Percentiles rank a stretch among this genome's conserved stretches.
phyloP scores from a whole-genome alignment of 176 grass and related monocot genomes.

The Areca catechu region DNA sequence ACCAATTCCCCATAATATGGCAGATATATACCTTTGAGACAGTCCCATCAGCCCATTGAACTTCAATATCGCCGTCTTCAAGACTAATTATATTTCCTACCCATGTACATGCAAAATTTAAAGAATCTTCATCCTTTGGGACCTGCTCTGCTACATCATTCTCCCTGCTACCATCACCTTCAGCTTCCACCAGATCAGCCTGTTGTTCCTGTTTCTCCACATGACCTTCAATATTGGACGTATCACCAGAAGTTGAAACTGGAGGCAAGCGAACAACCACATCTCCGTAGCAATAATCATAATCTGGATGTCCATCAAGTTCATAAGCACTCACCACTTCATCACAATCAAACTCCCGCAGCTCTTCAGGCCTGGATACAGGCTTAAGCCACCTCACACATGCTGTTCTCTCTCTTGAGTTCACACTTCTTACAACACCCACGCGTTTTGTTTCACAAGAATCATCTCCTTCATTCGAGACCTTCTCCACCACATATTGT shows the following conservation, averaged over 20 bases:
- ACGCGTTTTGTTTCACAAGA: conserved; percentile 46
- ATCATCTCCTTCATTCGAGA: conserved; percentile 60
- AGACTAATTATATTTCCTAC: conserved; percentile 76
- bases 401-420: conserved; percentile 68
- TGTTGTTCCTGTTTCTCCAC: conserved; percentile 37
- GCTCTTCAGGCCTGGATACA: conserved; percentile 34
- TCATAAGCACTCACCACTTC: conserved; percentile 95
- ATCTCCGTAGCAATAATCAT: conserved; percentile 95
- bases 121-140: conserved; percentile 28
- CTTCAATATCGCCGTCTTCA: conserved; percentile 73
- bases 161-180: conserved; percentile 21
- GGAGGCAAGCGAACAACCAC: conserved; percentile 76
- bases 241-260: conserved; percentile 44
- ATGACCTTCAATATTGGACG: conserved; percentile 19
- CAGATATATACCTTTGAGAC: conserved; percentile 58
- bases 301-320: conserved; percentile 87
- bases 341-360: conserved; percentile 40
- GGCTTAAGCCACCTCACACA: conserved; percentile 73
- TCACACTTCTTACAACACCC: conserved; percentile 70
- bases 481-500: conserved; percentile 72
- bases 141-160: conserved; percentile 30
- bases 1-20: neutral
- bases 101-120: conserved; percentile 53
- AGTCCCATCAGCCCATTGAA: conserved; percentile 68
- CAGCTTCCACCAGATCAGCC: conserved; percentile 19